Evolutionary conservation across 352 stramenopile species (phyloP), one percentile per base, ranked within the genome.

Genomic region (Globisporangium paroecandrum): DNA sequence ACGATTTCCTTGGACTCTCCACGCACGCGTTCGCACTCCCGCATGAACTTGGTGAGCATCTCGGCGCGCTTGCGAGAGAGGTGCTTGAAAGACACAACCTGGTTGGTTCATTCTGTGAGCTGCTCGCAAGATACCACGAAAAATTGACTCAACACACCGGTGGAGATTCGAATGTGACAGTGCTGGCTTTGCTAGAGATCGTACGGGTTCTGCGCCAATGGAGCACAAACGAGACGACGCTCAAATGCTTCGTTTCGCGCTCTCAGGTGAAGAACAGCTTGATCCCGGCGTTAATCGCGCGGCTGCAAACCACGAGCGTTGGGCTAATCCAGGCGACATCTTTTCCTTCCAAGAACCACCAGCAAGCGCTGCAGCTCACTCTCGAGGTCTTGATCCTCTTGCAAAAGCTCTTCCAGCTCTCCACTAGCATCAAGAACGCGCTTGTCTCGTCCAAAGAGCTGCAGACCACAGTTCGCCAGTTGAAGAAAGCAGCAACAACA

Each of bases 21-120:
- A 72, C 60, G 32, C 64, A 66, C 24, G n/a, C 51, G 20, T 71
- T 77, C 47, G 68, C 71, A 20, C 18, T 69, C 7, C 71, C 71
- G 4, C 24, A 66, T 38, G 25, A 58, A n/a, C 29, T 70, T 20
- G 27, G 32, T 5, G 49, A n/a, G 7, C 34, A 38, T 18, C 27
- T 69, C 5, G 64, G n/a, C 34, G n/a, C 34, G 6, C 49, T 74
- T 7, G 34, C 22, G 27, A 24, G 15, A 54, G 36, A 60, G 20
- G 51, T 71, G 49, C 49, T 66, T 3, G 49, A 41, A 1, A 36
- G 29, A 12, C 57, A 47, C 34, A 41, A 49, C 0, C 13, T 70
- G 24, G 24, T 62, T 6, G 20, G 34, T 5, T 10, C 6, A 18
- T 29, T 70, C 10, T 65, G 57, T 32, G 43, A 57, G 24, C 34